Evolutionary conservation across 805 yeast genomes (phyloP).

Genomic region (Starmerella vitae): DNA sequence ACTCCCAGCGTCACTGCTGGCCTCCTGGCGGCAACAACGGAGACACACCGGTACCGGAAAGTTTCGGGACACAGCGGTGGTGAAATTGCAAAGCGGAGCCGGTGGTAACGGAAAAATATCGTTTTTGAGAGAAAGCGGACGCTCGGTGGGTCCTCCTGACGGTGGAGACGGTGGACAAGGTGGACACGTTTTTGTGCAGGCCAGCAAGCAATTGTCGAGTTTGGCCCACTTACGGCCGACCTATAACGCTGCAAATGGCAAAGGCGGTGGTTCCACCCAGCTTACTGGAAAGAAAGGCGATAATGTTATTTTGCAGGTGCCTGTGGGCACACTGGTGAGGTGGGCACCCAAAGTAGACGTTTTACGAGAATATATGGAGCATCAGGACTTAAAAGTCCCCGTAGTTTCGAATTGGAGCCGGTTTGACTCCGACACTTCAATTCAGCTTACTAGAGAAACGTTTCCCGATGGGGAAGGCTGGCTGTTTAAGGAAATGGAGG

Average conservation of each 20-base stretch:
- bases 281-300: conserved; percentile 77
- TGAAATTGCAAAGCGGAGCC: conserved; percentile 56
- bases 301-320: conserved; percentile 70
- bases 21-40: conserved; percentile 22
- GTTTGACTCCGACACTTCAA: conserved; percentile 16
- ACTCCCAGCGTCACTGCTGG: conserved; percentile 16
- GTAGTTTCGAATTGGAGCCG: conserved; percentile 18
- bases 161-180: conserved; percentile 99
- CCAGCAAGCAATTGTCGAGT: conserved; percentile 56
- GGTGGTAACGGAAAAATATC: conserved; percentile 88
- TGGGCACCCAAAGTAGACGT: conserved; percentile 36
- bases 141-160: conserved; percentile 85
- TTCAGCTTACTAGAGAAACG: conserved; percentile 51
- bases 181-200: conserved; percentile 74
- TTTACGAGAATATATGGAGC: neutral
- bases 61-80: conserved; percentile 45
- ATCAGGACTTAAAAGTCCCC: conserved; percentile 4
- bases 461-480: conserved; percentile 64
- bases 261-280: conserved; percentile 58
- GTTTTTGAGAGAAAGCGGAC: conserved; percentile 72
- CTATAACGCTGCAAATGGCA: conserved; percentile 63
- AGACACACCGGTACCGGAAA: conserved; percentile 11
- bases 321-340: conserved; percentile 75
- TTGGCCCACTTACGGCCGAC: conserved; percentile 53
- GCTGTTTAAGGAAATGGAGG: conserved; percentile 69